Conservation (phyloP, 2,329 filamentous ascomycete species). For the Alternaria arborescens region DNA sequence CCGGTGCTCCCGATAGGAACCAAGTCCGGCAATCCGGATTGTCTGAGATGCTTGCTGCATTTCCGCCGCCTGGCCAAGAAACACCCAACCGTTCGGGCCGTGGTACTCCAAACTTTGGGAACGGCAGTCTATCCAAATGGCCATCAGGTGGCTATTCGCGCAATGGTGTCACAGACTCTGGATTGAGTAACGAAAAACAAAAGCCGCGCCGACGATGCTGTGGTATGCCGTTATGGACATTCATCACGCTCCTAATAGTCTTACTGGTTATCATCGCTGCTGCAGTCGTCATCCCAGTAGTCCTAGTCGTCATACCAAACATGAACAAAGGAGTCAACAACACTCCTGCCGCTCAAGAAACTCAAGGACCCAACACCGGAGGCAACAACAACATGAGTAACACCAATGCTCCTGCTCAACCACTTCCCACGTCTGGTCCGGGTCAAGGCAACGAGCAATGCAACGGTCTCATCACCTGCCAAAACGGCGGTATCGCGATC, state of each 20-base stretch:
- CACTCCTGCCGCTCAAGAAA: slow-evolving; percentile 29
- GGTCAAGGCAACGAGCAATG: slow-evolving; percentile 57
- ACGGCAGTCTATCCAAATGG: slow-evolving; percentile 39
- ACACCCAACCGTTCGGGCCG: slow-evolving; percentile 43
- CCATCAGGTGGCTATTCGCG: slow-evolving; percentile 30
- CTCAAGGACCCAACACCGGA: slow-evolving; percentile 22
- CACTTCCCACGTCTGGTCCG: slow-evolving; percentile 28
- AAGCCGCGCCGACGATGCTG: slow-evolving; percentile 73
- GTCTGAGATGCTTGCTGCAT: slow-evolving; percentile 71
- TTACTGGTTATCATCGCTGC: slow-evolving; percentile 77
- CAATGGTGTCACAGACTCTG: slow-evolving; percentile 27
- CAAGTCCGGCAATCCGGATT: slow-evolving; percentile 59
- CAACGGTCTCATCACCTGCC: slow-evolving; percentile 69
- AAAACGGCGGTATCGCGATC: slow-evolving; percentile 82
- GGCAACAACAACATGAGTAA: slow-evolving; percentile 35
- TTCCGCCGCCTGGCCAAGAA: slow-evolving; percentile 66
- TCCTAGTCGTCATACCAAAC: slow-evolving; percentile 67
- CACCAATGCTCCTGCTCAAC: slow-evolving; percentile 23
- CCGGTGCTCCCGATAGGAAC: slow-evolving; percentile 44
- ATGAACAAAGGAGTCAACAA: slow-evolving; percentile 46
- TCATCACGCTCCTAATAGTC: slow-evolving; percentile 71
- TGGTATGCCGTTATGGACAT: slow-evolving; percentile 81
- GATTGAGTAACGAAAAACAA: slow-evolving; percentile 31
- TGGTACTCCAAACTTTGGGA: slow-evolving; percentile 45
- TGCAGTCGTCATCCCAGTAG: slow-evolving; percentile 80